These are phyloP conservation scores for Cytospora schulzeri DNA, from an alignment of 2,329 filamentous ascomycete species.

Conservation along the genomic window DNA sequence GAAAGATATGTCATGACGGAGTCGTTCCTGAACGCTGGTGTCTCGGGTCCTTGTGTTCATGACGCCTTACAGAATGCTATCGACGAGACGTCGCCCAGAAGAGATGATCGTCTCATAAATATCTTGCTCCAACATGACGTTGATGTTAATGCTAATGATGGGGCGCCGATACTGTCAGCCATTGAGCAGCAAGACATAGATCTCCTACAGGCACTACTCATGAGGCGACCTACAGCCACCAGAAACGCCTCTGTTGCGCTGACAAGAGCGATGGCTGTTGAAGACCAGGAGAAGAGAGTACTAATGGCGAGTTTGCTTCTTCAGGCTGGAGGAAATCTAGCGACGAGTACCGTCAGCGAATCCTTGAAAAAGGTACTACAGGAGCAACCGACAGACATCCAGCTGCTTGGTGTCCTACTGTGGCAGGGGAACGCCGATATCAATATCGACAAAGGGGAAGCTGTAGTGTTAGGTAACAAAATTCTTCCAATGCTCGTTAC, in stretches of 20 bases:
- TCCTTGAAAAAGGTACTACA: slow-evolving; percentile 47
- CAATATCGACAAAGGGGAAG: slow-evolving; percentile 50
- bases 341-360: slow-evolving; percentile 43
- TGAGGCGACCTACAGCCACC: slow-evolving; percentile 45
- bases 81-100: slow-evolving; percentile 46
- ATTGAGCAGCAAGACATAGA: slow-evolving; percentile 51
- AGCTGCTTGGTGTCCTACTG: slow-evolving; percentile 51
- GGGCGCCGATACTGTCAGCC: slow-evolving; percentile 50
- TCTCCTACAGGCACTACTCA: slow-evolving; percentile 49
- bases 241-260: slow-evolving; percentile 52
- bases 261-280: slow-evolving; percentile 49
- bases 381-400: slow-evolving; percentile 51
- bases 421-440: slow-evolving; percentile 55
- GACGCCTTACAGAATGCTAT: slow-evolving; percentile 56
- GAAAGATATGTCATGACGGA: slow-evolving; percentile 53
- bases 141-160: slow-evolving; percentile 57
- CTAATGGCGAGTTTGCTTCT: slow-evolving; percentile 53
- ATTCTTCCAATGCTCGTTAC: background rate
- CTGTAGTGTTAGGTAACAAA: slow-evolving; percentile 42
- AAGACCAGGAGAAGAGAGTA: slow-evolving; percentile 45
- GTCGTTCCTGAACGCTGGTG: slow-evolving; percentile 51
- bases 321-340: slow-evolving; percentile 42
- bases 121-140: slow-evolving; percentile 55
- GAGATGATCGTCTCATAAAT: slow-evolving; percentile 55
- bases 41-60: slow-evolving; percentile 51